These are phyloP conservation scores for Aureobasidium musti DNA, from an alignment of 2,329 filamentous ascomycete species.

Conservation along the genomic window DNA sequence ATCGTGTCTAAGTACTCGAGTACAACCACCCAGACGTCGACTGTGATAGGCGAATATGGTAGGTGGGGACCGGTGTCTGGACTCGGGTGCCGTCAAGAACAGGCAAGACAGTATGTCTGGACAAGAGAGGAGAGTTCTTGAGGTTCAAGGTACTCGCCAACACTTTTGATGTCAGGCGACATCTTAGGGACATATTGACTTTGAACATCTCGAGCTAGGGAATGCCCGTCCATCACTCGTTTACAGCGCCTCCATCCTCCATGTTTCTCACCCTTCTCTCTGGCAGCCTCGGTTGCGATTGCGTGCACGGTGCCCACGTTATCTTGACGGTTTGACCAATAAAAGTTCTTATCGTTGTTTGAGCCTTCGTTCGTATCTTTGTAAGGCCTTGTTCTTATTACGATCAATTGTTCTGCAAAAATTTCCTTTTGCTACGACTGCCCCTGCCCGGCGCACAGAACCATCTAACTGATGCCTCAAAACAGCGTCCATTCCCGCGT, in stretches of 20 bases:
- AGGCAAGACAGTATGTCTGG: background rate
- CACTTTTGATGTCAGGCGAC: slow-evolving; percentile 21
- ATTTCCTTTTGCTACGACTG: background rate
- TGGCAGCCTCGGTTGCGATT: background rate
- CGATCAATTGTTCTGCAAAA: background rate
- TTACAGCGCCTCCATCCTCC: background rate
- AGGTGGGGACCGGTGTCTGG: background rate
- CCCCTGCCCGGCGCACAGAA: background rate
- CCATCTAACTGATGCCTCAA: background rate
- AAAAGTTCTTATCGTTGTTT: slow-evolving; percentile 11
- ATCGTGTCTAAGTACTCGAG: background rate
- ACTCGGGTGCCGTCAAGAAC: background rate
- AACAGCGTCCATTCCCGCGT: background rate
- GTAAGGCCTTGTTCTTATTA: background rate
- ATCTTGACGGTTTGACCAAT: background rate
- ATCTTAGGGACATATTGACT: slow-evolving; percentile 21
- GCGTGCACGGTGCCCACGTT: too few relatives aligned
- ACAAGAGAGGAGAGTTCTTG: background rate
- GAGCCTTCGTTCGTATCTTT: slow-evolving; percentile 14
- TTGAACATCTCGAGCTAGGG: slow-evolving; percentile 17
- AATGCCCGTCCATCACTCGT: slow-evolving; percentile 6
- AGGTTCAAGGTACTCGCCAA: background rate
- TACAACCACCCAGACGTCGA: background rate
- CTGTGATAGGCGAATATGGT: background rate
- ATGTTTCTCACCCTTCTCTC: background rate